Evolutionary conservation across 345 rosid species (phyloP).

Genomic region (Syzygium aromaticum): DNA sequence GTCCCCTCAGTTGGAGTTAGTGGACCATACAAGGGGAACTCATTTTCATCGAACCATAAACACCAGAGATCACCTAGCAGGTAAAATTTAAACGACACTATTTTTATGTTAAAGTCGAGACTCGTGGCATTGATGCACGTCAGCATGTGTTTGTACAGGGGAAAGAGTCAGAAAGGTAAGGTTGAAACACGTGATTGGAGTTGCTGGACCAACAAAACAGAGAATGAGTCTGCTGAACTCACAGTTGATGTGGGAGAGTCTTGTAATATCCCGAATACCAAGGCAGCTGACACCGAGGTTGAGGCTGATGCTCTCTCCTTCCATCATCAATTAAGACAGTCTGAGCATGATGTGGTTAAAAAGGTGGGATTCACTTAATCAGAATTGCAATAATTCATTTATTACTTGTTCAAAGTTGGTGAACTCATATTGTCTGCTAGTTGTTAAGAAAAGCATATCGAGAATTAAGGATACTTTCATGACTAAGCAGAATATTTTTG

Average conservation of each 20-base stretch:
- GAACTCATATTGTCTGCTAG: not conserved
- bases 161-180: slow-evolving; percentile 40
- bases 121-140: slow-evolving; percentile 1
- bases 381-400: not conserved
- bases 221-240: slow-evolving; percentile 31
- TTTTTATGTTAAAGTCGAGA: not conserved
- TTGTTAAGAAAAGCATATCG: not conserved
- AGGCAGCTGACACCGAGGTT: slow-evolving; percentile 35
- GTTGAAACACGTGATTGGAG: slow-evolving; percentile 20
- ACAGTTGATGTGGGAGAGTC: slow-evolving; percentile 28
- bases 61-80: slow-evolving; percentile 45
- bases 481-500: not conserved
- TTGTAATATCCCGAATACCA: slow-evolving; percentile 25
- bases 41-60: slow-evolving; percentile 27
- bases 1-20: slow-evolving; percentile 52
- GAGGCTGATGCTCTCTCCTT: slow-evolving; percentile 26
- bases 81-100: slow-evolving; percentile 15
- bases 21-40: slow-evolving; percentile 49
- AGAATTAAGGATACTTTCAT: not conserved
- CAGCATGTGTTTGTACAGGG: slow-evolving; percentile 23
- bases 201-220: slow-evolving; percentile 36
- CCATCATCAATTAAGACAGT: slow-evolving; percentile 21
- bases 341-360: slow-evolving; percentile 43
- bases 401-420: not conserved
- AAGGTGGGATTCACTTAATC: slow-evolving; percentile 3